These are phyloP conservation scores for Skeletonema costatum DNA, from an alignment of 108 stramenopile genomes.

Conservation along the genomic window DNA sequence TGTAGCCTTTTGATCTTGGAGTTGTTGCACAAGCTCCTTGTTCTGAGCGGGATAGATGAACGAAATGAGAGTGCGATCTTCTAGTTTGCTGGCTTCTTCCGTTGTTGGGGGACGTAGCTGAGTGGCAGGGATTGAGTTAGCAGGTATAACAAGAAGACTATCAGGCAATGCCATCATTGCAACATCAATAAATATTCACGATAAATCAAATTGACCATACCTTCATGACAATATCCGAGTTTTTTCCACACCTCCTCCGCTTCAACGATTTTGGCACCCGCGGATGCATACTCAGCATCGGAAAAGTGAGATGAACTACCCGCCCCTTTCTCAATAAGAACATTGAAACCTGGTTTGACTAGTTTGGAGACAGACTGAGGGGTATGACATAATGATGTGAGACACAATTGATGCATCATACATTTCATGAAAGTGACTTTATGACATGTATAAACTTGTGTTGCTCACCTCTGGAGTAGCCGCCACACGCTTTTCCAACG, in stretches of 20 bases:
- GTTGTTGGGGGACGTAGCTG: constrained; percentile 89
- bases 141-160: not conserved
- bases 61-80: constrained; percentile 84
- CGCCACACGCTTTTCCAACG: constrained; percentile 91
- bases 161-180: not conserved
- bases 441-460: not conserved
- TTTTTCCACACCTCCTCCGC: constrained; percentile 73
- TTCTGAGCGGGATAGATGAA: constrained; percentile 95
- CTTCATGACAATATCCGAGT: constrained; percentile 94
- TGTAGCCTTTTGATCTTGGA: constrained; percentile 91
- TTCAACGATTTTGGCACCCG: constrained; percentile 91
- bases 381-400: not conserved
- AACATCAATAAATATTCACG: not conserved
- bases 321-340: constrained; percentile 90
- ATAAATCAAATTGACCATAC: constrained; percentile 25
- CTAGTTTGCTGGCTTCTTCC: constrained; percentile 81
- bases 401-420: not conserved
- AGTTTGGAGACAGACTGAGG: constrained; percentile 69
- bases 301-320: constrained; percentile 85
- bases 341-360: constrained; percentile 82
- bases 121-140: not conserved
- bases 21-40: constrained; percentile 85
- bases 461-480: constrained; percentile 78
- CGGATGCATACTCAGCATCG: constrained; percentile 92
- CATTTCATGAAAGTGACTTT: not conserved